Percentiles rank a stretch among this genome's conserved stretches.
These are phyloP conservation scores for Hypericum androsaemum DNA, from an alignment of 345 rosid genomes.

Conservation along the genomic window DNA sequence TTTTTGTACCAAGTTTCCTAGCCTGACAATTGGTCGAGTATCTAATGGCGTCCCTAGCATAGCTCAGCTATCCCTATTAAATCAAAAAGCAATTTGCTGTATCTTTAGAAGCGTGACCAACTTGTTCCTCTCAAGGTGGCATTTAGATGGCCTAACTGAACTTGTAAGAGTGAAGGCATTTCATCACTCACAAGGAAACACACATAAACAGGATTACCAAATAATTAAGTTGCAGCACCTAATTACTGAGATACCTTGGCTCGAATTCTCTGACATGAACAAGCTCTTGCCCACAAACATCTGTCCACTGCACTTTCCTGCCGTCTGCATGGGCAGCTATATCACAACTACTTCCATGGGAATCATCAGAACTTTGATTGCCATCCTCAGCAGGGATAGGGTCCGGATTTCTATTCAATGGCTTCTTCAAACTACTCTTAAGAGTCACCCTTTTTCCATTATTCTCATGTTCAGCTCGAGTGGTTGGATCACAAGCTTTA, in stretches of 20 bases:
- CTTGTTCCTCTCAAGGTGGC: no score
- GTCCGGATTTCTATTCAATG: slow-evolving; percentile 20
- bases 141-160: no score
- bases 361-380: slow-evolving; percentile 23
- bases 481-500: slow-evolving; percentile 23
- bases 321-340: slow-evolving; percentile 35
- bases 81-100: no score
- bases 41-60: no score
- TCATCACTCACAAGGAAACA: neutral
- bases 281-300: slow-evolving; percentile 83
- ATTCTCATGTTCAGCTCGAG: slow-evolving; percentile 32
- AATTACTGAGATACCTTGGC: slow-evolving; percentile 54
- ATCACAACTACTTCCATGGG: slow-evolving; percentile 34
- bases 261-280: slow-evolving; percentile 85
- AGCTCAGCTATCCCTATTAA: no score
- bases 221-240: neutral
- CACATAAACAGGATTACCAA: neutral
- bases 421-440: slow-evolving; percentile 80
- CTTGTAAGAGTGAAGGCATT: no score
- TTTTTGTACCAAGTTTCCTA: no score
- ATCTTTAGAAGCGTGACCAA: no score
- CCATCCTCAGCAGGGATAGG: slow-evolving; percentile 26
- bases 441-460: slow-evolving; percentile 36
- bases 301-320: slow-evolving; percentile 93
- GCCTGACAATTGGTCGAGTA: no score